Evolutionary conservation across 1,139 yeast species (phyloP).

Genomic region (Kodamaea sp.): DNA sequence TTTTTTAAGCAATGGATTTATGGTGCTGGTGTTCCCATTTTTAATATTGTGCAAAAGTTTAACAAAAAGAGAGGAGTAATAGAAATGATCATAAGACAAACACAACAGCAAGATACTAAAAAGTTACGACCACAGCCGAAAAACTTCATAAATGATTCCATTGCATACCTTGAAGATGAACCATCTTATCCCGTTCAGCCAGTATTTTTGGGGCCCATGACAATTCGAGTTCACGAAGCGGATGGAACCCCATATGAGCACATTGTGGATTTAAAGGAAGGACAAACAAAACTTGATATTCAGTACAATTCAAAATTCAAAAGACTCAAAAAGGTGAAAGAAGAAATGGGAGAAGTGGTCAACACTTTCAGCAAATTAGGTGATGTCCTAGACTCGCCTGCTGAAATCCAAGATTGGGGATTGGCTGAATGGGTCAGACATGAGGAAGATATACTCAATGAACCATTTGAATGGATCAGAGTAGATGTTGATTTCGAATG

Average conservation of each 20-base stretch:
- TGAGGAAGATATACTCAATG: constrained; percentile 71
- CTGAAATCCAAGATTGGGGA: constrained; percentile 71
- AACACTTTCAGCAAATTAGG: constrained; percentile 67
- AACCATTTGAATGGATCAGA: constrained; percentile 96
- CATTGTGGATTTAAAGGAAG: constrained; percentile 86
- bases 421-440: constrained; percentile 72
- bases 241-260: constrained; percentile 99
- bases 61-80: constrained; percentile 92
- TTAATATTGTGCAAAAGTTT: constrained; percentile 85
- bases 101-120: constrained; percentile 64
- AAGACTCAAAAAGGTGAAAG: constrained; percentile 58
- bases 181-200: constrained; percentile 42
- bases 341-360: constrained; percentile 40
- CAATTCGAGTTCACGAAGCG: constrained; percentile 94
- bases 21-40: constrained; percentile 86
- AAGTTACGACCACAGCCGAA: constrained; percentile 34
- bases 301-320: constrained; percentile 93
- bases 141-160: constrained; percentile 49
- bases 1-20: constrained; percentile 94
- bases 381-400: constrained; percentile 63
- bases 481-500: constrained; percentile 97
- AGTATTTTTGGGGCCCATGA: constrained; percentile 89
- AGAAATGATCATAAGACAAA: constrained; percentile 93
- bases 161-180: constrained; percentile 42
- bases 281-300: constrained; percentile 82